Base-by-base conservation (phyloP, 139 green algal genomes). In the Ettlia oleoabundans region DNA sequence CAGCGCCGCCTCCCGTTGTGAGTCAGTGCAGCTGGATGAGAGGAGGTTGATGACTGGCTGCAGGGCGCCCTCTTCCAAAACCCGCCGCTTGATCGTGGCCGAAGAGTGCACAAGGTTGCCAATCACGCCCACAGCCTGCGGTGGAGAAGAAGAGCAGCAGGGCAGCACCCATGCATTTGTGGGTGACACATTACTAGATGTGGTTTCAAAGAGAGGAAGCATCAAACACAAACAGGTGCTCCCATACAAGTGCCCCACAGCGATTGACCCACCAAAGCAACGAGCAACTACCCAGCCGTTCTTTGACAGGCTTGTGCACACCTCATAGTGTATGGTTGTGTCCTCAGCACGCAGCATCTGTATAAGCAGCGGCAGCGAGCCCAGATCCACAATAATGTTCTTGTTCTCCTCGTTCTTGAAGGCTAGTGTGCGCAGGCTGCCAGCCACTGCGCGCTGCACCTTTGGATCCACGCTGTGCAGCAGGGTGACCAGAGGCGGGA, bases 361-460 rank as follows among this genome's bases (percentile, higher is more conserved):
- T 61, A 98, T 95, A n/a, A 98, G 90, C 18, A 94, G 92, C 32
- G 94, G 93, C 73, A 99, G 87, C 1, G 95, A 94, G 7, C 93
- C 92, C 61, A 92, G 92, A 43, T 98, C 93, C 62, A 99, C 96
- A 21, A 99, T 99, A 84, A 96, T 92, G 37, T 94, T 91, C 85
- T 99, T 99, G 91, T 99, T 99, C 58, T 97, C 94, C 37, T 99
- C 95, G 71, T 99, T 99, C 80, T 98, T 99, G 90, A 99, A 99
- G 0, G 97, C 97, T 32, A 99, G 89, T 5, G 96, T 99, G 35
- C 97, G 87, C 86, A 99, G 85, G 2, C 94, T 92, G 9, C 94
- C 93, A 24, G 95, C 95, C 24, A 91, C 93, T 21, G 96, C 95
- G 0, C 94, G 86, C 84, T 98, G 93, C 51, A 93, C 94, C 87